These are phyloP conservation scores for Pholiota conissans DNA, from an alignment of 768 basidiomycete species.

Conservation along the genomic window DNA sequence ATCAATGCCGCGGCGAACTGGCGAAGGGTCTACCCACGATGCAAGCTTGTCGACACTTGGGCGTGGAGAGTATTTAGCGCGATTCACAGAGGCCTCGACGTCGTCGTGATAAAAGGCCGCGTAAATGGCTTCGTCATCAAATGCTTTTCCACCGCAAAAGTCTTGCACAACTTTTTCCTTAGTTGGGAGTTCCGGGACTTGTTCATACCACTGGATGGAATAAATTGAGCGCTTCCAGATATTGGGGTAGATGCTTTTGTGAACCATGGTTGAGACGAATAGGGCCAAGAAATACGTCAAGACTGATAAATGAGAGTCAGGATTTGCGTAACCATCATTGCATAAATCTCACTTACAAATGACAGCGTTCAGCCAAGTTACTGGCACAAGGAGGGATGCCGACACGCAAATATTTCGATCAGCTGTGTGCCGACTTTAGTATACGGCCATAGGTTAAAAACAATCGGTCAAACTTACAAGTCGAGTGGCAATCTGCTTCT, in stretches of 20 bases:
- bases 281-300: conserved; percentile 57
- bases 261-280: conserved; percentile 44
- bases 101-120: conserved; percentile 24
- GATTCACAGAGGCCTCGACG: conserved; percentile 12
- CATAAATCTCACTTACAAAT: conserved; percentile 35
- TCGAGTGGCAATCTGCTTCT: conserved; percentile 30
- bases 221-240: conserved; percentile 58
- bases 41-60: neutral
- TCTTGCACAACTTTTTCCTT: conserved; percentile 15
- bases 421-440: conserved; percentile 24
- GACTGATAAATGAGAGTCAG: conserved; percentile 11
- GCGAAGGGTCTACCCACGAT: neutral
- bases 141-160: conserved; percentile 8
- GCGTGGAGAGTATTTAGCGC: neutral
- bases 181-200: conserved; percentile 5
- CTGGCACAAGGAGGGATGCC: conserved; percentile 43
- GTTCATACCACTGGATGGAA: conserved; percentile 58
- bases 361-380: conserved; percentile 48
- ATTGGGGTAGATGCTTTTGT: conserved; percentile 38
- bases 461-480: conserved; percentile 47
- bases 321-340: neutral
- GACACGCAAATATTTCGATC: conserved; percentile 49
- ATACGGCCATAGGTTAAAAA: conserved; percentile 22
- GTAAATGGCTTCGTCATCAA: conserved; percentile 12
- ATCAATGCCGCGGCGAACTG: neutral